Percentiles rank a stretch among this genome's conserved stretches.
Evolutionary conservation across 208 protist species (phyloP).

Genomic region (Perkinsela sp.): DNA sequence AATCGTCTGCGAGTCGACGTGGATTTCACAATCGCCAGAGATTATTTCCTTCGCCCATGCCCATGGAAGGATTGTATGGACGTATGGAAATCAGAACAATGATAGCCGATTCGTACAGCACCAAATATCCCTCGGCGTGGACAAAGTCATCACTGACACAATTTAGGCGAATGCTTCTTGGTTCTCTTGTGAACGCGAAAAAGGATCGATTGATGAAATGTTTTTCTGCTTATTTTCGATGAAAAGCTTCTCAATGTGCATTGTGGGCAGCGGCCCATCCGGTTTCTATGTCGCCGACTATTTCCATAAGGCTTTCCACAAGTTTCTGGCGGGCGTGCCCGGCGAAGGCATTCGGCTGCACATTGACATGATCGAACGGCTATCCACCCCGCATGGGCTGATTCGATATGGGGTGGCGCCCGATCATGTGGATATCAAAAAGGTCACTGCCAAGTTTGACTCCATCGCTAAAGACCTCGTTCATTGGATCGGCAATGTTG

Average conservation of each 20-base stretch:
- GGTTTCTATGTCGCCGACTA: conserved; percentile 74
- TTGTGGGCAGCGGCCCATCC: conserved; percentile 74
- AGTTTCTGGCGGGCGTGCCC: not conserved
- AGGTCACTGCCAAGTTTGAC: conserved; percentile 62
- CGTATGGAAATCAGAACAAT: not conserved
- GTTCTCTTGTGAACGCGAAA: no score
- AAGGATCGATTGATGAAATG: not conserved
- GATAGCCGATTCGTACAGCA: not conserved
- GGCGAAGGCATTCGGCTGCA: conserved; percentile 15
- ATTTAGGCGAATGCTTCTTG: no score
- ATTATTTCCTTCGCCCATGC: not conserved
- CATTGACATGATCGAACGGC: conserved; percentile 68
- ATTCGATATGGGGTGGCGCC: conserved; percentile 84
- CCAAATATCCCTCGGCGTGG: not conserved
- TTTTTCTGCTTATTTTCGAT: conserved; percentile 3
- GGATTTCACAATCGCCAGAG: not conserved
- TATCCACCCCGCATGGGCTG: conserved; percentile 80
- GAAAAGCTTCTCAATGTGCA: conserved; percentile 3
- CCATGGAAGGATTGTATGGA: not conserved
- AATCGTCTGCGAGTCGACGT: not conserved
- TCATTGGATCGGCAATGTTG: conserved; percentile 73
- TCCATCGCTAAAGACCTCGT: conserved; percentile 35
- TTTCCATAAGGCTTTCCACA: conserved; percentile 23
- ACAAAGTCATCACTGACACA: not conserved
- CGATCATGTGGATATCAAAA: conserved; percentile 86